Evolutionary conservation across 2,329 filamentous ascomycete species (phyloP).

Genomic region (Zelopaecilomyces penicillatus): DNA sequence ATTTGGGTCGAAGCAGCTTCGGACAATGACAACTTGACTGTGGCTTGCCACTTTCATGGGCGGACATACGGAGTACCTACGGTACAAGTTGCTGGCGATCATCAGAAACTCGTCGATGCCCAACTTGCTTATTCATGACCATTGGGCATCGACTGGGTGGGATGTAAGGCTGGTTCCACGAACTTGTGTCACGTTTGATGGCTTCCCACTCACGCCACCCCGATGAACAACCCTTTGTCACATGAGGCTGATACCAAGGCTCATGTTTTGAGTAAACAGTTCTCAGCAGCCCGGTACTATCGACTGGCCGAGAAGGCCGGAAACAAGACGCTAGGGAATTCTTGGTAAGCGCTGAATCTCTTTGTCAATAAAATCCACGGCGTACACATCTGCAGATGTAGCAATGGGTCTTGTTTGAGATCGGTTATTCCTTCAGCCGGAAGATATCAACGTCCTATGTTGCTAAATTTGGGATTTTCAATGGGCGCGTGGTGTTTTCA

Average conservation of each 20-base stretch:
- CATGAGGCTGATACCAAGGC: constrained; percentile 40
- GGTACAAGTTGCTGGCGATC: not conserved
- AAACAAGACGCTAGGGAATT: constrained; percentile 85
- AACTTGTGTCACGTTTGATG: not conserved
- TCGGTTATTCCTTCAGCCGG: too few species aligned
- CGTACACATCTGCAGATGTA: too few species aligned
- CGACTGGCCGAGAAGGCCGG: constrained; percentile 83
- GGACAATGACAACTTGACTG: too few species aligned
- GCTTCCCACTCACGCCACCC: not conserved
- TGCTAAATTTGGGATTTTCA: too few species aligned
- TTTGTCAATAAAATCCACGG: constrained; percentile 6
- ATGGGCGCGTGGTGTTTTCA: too few species aligned
- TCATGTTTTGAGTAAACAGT: constrained; percentile 40
- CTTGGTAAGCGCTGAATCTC: constrained; percentile 60
- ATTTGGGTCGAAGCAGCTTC: not conserved
- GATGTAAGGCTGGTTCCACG: constrained; percentile 5
- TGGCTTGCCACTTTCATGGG: too few species aligned
- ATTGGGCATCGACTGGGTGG: constrained; percentile 31
- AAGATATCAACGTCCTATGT: too few species aligned
- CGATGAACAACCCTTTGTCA: constrained; percentile 17
- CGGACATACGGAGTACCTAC: too few species aligned
- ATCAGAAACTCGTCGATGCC: constrained; percentile 9
- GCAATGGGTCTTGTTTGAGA: too few species aligned
- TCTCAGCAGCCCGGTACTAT: constrained; percentile 79
- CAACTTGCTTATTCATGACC: constrained; percentile 12